Evolutionary conservation across 352 stramenopile genomes (phyloP).

Genomic region (Globisporangium spinosum): DNA sequence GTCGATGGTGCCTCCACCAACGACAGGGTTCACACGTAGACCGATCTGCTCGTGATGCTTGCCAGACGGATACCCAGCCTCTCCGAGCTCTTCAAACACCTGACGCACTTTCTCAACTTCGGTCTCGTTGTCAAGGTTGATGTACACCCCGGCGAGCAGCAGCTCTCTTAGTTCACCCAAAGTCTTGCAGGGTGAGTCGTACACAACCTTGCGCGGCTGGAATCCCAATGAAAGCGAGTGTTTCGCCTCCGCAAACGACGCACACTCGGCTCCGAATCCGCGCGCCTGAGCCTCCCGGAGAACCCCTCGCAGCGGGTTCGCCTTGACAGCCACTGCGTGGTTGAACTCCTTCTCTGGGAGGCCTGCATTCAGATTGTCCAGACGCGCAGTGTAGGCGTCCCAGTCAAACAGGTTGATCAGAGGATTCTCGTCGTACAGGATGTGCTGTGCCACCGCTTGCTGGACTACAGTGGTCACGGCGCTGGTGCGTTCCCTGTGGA

Average conservation of each 20-base stretch:
- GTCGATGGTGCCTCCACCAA: slow-evolving; percentile 85
- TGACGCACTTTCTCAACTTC: slow-evolving; percentile 80
- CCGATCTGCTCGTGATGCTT: slow-evolving; percentile 65
- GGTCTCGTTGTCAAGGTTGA: slow-evolving; percentile 92
- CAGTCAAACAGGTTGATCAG: slow-evolving; percentile 64
- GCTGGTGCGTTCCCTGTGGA: slow-evolving; percentile 31
- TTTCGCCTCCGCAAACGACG: slow-evolving; percentile 78
- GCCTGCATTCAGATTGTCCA: slow-evolving; percentile 46
- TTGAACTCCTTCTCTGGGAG: slow-evolving; percentile 68
- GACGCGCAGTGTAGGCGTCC: slow-evolving; percentile 53
- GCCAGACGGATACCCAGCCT: slow-evolving; percentile 19
- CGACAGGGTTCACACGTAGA: slow-evolving; percentile 90
- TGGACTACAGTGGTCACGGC: slow-evolving; percentile 44
- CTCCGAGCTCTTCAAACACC: slow-evolving; percentile 43
- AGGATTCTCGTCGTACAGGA: slow-evolving; percentile 54
- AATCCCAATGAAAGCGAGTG: slow-evolving; percentile 76
- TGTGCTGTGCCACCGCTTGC: slow-evolving; percentile 39
- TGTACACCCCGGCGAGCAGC: slow-evolving; percentile 73
- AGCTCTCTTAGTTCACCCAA: slow-evolving; percentile 73
- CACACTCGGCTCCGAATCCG: slow-evolving; percentile 77
- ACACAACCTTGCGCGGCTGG: slow-evolving; percentile 75
- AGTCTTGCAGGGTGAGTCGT: slow-evolving; percentile 93
- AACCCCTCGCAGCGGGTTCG: slow-evolving; percentile 70
- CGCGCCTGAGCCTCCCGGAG: slow-evolving; percentile 43
- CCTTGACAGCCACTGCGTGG: slow-evolving; percentile 77